phyloP scores from a whole-genome alignment of 176 grass and related monocot species.

The Sorghum bicolor region Sorghum_bicolor_NCBIv3 NC_012875.2:30297501-30298000 shows the following conservation, averaged over 20 bases:
- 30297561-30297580: background rate
- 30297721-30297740: constrained; percentile 6
- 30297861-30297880: background rate
- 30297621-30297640: constrained; percentile 5
- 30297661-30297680: constrained; percentile 23
- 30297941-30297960: background rate
- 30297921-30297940: constrained; percentile 36
- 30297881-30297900: constrained; percentile 31
- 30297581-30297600: background rate
- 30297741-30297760: constrained; percentile 38
- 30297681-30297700: background rate
- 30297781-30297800: constrained; percentile 43
- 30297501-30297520: constrained; percentile 10
- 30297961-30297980: background rate
- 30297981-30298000: background rate
- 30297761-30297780: background rate
- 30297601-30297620: constrained; percentile 19
- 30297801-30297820: constrained; percentile 24
- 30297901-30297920: constrained; percentile 24
- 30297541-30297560: background rate
- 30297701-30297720: constrained; percentile 24
- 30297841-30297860: background rate
- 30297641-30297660: constrained; percentile 12
- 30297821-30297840: constrained; percentile 21
- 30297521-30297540: background rate